These are phyloP conservation scores for Medicago arabica DNA, from an alignment of 306 rosid species.

Conservation along the genomic window DNA sequence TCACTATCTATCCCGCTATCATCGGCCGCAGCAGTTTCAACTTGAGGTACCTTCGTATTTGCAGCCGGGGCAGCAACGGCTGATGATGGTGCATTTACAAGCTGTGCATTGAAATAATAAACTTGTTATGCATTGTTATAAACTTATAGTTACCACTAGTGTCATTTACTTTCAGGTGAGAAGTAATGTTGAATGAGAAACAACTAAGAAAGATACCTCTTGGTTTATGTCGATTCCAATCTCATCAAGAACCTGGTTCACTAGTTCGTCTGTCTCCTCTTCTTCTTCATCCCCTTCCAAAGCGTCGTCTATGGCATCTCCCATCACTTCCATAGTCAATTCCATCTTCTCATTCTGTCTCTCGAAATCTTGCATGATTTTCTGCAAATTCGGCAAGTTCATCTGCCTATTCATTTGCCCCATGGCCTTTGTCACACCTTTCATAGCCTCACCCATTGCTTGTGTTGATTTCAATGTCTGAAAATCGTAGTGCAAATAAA, in stretches of 20 bases:
- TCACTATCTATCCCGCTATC: conserved; percentile 89
- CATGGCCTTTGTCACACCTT: conserved; percentile 99
- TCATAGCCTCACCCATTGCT: conserved; percentile 99
- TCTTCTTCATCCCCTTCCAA: conserved; percentile 98
- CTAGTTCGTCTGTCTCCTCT: conserved; percentile 94
- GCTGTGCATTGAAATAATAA: conserved; percentile 60
- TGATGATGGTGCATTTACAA: conserved; percentile 85
- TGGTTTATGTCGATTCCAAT: conserved; percentile 89
- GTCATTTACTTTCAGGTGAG: conserved; percentile 29
- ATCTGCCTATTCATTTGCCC: conserved; percentile 99
- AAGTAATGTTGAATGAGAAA: conserved; percentile 22
- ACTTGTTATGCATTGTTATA: conserved; percentile 32
- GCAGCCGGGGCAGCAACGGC: conserved; percentile 85
- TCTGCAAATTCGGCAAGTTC: conserved; percentile 96
- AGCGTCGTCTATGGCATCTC: conserved; percentile 96
- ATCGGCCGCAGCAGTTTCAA: conserved; percentile 66
- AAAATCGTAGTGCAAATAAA: conserved; percentile 26
- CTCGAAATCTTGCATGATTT: conserved; percentile 96
- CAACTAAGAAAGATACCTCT: conserved; percentile 63
- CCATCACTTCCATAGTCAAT: conserved; percentile 84
- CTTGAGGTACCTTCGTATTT: conserved; percentile 76
- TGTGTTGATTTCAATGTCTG: conserved; percentile 97
- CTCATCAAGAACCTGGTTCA: conserved; percentile 96
- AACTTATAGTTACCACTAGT: conserved; percentile 4
- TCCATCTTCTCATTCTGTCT: conserved; percentile 98